Base-by-base conservation (phyloP, 1,284 basidiomycete genomes). In the Taiwanofungus camphoratus region DNA sequence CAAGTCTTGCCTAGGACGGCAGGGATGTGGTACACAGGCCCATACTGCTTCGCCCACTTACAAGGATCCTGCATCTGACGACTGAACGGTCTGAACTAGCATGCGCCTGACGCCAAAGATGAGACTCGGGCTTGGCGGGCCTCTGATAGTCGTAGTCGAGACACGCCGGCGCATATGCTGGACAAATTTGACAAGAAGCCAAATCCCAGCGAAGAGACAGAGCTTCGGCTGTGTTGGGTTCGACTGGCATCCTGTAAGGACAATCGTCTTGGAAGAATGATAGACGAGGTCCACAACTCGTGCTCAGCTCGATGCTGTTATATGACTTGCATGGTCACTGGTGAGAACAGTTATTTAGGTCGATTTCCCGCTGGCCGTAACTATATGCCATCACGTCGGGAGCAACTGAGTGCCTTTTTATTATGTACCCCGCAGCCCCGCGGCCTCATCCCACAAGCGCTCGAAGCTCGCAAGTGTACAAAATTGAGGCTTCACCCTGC, bases 1-100 rank as follows among this genome's bases (percentile, higher is more conserved):
- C 56, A 58, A 5, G 49, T 63, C 0, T 57, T 50, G 0, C 75
- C 75, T 15, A 81, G 54, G 0, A 59, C 49, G 0, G 54, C 52
- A 1, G 75, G 67, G 18, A 76, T 48, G 33, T 61, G 52, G 49
- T 64, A 79, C 0, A 68, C 73, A 4, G 65, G 55, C 4, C 79
- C 78, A 36, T 76, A 78, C 39, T 73, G 57, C 8, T 60, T 54
- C 0, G 64, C 64, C 68, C 67, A 67, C 13, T 51, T 56, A 61
- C 22, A 58, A 7, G 2, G 36, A 13, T 0, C 51, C 16, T 4
- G 46, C 22, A 34, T 61, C 52, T 2, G 44, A 39, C 5, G 55
- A 47, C 18, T 41, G 35, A 2, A 51, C 2, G 5, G 55, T 47
- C 18, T 41, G 35, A 2, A 51, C 2, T 2, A 59, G 6, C 0